These are phyloP conservation scores for Trametes hirsuta DNA, from an alignment of 1,284 basidiomycete genomes.

Conservation along the genomic window DNA sequence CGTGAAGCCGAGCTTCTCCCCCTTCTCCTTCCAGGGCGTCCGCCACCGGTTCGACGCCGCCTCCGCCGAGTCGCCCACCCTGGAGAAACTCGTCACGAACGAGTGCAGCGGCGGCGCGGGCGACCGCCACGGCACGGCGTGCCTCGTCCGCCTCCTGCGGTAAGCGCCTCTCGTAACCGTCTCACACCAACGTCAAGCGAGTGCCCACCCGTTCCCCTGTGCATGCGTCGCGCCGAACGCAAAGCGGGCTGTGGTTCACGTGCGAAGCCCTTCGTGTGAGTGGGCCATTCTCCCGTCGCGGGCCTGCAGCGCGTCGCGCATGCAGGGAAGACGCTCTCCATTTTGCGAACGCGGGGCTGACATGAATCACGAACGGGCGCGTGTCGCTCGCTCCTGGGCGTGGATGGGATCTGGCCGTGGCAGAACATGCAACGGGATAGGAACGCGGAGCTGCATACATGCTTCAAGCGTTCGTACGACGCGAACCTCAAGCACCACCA, in stretches of 20 bases:
- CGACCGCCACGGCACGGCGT: conserved; percentile 53
- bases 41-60: conserved; percentile 66
- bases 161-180: conserved; percentile 41
- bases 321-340: conserved; percentile 13
- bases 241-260: conserved; percentile 83
- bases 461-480: conserved; percentile 90
- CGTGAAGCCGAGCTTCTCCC: background rate
- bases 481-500: conserved; percentile 83
- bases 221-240: conserved; percentile 46
- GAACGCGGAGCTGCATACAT: conserved; percentile 73
- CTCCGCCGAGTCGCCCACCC: conserved; percentile 64
- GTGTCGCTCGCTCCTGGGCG: conserved; percentile 1
- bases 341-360: conserved; percentile 7
- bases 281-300: conserved; percentile 4
- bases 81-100: conserved; percentile 78
- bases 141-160: conserved; percentile 84
- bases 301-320: conserved; percentile 1
- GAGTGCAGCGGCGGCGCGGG: conserved; percentile 52
- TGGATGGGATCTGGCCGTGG: background rate
- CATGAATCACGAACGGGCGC: conserved; percentile 5
- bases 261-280: conserved; percentile 69
- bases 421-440: conserved; percentile 70
- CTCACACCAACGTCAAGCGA: conserved; percentile 23
- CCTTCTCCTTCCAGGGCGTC: conserved; percentile 65
- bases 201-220: conserved; percentile 42